Evolutionary conservation across 352 stramenopile genomes (phyloP).

Genomic region (Pythium diclinum): DNA sequence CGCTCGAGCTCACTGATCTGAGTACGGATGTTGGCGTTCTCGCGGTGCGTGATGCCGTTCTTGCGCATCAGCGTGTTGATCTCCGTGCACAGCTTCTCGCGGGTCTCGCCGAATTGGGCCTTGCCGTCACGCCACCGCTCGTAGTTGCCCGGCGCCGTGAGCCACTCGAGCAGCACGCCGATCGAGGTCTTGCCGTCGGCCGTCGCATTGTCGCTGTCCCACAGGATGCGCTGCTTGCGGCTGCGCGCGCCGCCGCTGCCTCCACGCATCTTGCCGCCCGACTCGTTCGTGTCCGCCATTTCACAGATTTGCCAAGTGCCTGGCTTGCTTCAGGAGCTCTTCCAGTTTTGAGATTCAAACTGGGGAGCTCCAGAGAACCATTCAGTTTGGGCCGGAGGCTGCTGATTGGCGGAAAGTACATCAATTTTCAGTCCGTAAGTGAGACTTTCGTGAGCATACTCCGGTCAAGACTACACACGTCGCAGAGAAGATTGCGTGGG

Average conservation of each 20-base stretch:
- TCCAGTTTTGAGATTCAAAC: conserved; percentile 19
- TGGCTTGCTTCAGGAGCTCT: not conserved
- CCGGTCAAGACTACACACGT: conserved; percentile 14
- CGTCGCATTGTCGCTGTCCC: conserved; percentile 65
- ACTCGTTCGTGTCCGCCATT: conserved; percentile 14
- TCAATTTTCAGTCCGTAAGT: conserved; percentile 1
- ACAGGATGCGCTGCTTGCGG: conserved; percentile 66
- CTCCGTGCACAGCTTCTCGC: conserved; percentile 67
- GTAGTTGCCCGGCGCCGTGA: conserved; percentile 60
- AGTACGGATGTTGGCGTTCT: conserved; percentile 81
- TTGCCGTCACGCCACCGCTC: conserved; percentile 65
- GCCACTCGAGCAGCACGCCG: conserved; percentile 63
- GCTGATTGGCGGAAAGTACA: conserved; percentile 19
- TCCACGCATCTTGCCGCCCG: conserved; percentile 9
- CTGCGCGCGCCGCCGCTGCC: conserved; percentile 24
- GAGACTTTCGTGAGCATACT: not conserved
- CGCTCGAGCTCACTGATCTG: conserved; percentile 78
- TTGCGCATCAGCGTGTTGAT: conserved; percentile 61
- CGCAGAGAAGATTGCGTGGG: conserved; percentile 2
- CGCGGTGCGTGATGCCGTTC: conserved; percentile 61
- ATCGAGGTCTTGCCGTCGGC: conserved; percentile 74
- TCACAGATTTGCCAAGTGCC: not conserved
- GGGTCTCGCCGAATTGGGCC: conserved; percentile 61
- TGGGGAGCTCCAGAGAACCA: conserved; percentile 18
- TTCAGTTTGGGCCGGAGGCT: conserved; percentile 21